Conservation (phyloP, 129 eudicot genomes). For the Flaveria sonorensis region DNA sequence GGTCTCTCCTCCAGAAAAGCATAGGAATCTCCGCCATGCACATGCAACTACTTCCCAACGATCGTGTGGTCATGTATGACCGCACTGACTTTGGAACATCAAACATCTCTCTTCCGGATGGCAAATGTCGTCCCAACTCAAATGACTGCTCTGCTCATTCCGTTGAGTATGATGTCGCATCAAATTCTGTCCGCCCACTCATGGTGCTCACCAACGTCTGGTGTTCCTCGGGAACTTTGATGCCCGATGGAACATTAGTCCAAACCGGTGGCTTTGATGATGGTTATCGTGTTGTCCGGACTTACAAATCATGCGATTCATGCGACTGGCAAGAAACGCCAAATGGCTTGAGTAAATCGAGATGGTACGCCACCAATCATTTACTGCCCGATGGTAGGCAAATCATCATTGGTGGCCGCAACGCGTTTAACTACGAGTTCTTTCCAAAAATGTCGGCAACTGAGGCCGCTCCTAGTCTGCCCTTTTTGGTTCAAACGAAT, state of each 20-base stretch:
- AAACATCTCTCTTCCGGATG: background rate
- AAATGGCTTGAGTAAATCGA: slow-evolving; percentile 23
- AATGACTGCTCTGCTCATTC: background rate
- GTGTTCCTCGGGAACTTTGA: slow-evolving; percentile 71
- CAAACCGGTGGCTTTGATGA: slow-evolving; percentile 71
- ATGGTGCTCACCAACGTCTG: slow-evolving; percentile 52
- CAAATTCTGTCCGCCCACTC: slow-evolving; percentile 59
- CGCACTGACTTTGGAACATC: slow-evolving; percentile 6
- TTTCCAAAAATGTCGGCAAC: slow-evolving; percentile 44
- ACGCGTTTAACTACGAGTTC: slow-evolving; percentile 56
- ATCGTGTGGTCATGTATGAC: background rate
- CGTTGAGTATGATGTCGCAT: slow-evolving; percentile 52
- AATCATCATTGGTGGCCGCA: slow-evolving; percentile 68
- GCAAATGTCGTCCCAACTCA: background rate
- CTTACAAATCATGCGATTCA: slow-evolving; percentile 34
- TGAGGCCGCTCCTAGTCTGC: slow-evolving; percentile 33
- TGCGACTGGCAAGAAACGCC: slow-evolving; percentile 64
- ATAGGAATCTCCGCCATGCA: slow-evolving; percentile 7
- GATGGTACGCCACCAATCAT: slow-evolving; percentile 76
- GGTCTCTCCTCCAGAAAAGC: background rate
- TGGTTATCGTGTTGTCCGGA: slow-evolving; percentile 49
- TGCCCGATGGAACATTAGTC: slow-evolving; percentile 46
- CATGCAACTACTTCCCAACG: slow-evolving; percentile 15
- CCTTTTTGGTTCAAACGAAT: slow-evolving; percentile 48
- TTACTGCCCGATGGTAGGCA: slow-evolving; percentile 59